Evolutionary conservation across 1,139 yeast species (phyloP).

Genomic region (Yamadazyma membranifaciens): DNA sequence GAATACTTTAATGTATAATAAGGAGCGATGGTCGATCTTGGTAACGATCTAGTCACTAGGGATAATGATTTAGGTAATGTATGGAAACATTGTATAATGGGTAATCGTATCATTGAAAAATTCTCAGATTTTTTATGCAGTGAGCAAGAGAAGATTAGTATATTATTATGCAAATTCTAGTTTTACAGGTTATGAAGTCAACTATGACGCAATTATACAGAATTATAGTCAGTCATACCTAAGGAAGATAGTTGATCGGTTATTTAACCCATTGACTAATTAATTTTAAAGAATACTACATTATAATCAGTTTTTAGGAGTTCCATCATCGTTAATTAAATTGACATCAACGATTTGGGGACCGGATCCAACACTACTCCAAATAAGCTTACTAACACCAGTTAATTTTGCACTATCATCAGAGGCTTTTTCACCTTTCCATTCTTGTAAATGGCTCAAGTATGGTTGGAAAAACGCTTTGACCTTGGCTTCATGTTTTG

Average conservation of each 20-base stretch:
- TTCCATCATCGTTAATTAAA: conserved; percentile 48
- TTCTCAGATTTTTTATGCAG: too few relatives aligned
- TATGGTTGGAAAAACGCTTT: conserved; percentile 47
- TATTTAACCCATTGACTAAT: too few relatives aligned
- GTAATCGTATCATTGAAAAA: too few relatives aligned
- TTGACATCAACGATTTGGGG: conserved; percentile 59
- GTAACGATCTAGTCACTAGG: too few relatives aligned
- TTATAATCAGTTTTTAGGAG: conserved; percentile 20
- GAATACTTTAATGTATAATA: neutral
- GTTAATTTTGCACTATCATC: conserved; percentile 36
- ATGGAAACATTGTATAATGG: too few relatives aligned
- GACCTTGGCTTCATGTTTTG: conserved; percentile 65
- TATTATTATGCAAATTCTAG: conserved; percentile 1
- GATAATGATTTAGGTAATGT: too few relatives aligned
- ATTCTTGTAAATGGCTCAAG: conserved; percentile 12
- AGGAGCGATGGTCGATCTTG: too few relatives aligned
- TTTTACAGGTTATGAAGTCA: neutral
- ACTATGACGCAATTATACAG: too few relatives aligned
- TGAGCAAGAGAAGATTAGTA: neutral
- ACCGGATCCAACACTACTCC: conserved; percentile 86
- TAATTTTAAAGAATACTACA: neutral
- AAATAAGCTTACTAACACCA: conserved; percentile 79
- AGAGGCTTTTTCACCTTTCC: conserved; percentile 5
- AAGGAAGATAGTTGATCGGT: too few relatives aligned
- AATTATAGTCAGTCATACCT: too few relatives aligned